Conservation (phyloP, 257 asterid species). For the Gentiana dahurica region DNA sequence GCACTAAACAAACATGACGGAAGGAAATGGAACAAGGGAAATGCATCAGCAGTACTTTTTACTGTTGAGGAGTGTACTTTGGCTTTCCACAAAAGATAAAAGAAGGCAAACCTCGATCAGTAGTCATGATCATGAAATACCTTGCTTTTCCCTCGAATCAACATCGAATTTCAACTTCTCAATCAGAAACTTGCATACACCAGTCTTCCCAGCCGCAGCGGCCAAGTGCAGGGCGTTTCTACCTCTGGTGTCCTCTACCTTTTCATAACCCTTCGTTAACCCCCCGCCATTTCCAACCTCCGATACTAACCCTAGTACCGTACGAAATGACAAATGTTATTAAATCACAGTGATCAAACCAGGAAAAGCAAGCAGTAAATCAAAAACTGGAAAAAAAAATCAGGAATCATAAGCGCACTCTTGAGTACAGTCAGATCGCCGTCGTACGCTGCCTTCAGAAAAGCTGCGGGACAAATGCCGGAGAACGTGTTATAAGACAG, state of each 20-base stretch:
- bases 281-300: not conserved
- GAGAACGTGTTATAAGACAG: no score
- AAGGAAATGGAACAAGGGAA: no score
- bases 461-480: not conserved
- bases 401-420: not conserved
- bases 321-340: not conserved
- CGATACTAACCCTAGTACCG: not conserved
- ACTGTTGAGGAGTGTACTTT: no score
- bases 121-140: not conserved
- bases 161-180: conserved; percentile 3
- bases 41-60: no score
- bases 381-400: not conserved
- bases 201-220: conserved; percentile 12
- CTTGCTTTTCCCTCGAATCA: not conserved
- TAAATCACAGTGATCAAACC: not conserved
- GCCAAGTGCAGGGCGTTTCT: conserved; percentile 11
- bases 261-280: not conserved
- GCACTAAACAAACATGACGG: no score
- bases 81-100: no score
- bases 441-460: not conserved
- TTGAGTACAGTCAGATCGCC: conserved; percentile 5
- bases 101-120: no score
- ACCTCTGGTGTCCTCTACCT: not conserved
- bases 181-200: conserved; percentile 11
- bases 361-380: no score